Evolutionary conservation across 768 basidiomycete species (phyloP).

Genomic region (Boletus sp.): DNA sequence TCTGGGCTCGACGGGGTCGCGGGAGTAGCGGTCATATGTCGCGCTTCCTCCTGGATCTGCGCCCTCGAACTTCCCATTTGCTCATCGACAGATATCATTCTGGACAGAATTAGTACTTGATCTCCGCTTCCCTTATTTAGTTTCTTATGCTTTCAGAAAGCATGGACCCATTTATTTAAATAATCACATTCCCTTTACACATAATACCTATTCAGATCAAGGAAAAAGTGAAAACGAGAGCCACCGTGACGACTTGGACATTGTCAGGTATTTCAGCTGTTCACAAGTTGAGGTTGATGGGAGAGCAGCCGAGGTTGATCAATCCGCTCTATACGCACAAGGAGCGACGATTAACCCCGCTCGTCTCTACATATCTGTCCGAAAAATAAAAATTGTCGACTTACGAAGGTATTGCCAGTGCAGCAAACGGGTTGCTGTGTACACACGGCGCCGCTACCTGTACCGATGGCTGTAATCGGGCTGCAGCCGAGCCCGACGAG

Average conservation of each 20-base stretch:
- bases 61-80: too few relatives aligned
- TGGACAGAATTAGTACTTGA: too few relatives aligned
- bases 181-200: too few relatives aligned
- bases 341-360: not conserved
- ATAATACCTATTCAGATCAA: too few relatives aligned
- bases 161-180: too few relatives aligned
- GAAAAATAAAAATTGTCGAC: not conserved
- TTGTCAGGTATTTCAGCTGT: not conserved
- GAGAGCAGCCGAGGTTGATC: slow-evolving; percentile 14
- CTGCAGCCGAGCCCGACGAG: slow-evolving; percentile 9
- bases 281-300: slow-evolving; percentile 5
- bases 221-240: too few relatives aligned
- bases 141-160: too few relatives aligned
- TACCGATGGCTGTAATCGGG: not conserved
- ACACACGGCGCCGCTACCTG: slow-evolving; percentile 4
- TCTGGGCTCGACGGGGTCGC: too few relatives aligned
- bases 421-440: slow-evolving; percentile 20
- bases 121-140: too few relatives aligned
- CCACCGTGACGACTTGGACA: not conserved
- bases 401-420: slow-evolving; percentile 9
- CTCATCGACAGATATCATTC: too few relatives aligned
- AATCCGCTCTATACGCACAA: slow-evolving; percentile 1
- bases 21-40: too few relatives aligned
- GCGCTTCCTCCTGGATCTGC: too few relatives aligned
- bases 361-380: not conserved